Base-by-base conservation (phyloP, 2,329 filamentous ascomycete species). In the Fusarium anthophilum region DNA sequence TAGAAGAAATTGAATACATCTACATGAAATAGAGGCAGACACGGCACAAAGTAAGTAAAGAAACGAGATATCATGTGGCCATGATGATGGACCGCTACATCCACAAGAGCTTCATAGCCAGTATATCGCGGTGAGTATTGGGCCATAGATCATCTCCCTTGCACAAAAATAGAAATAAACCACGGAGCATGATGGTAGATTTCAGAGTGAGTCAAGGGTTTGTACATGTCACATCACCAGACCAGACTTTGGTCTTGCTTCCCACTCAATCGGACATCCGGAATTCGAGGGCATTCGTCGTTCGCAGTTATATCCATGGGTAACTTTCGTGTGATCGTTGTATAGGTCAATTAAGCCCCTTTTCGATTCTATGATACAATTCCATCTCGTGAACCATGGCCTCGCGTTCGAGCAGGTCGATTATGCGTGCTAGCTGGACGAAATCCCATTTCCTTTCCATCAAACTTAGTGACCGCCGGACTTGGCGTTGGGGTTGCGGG, bases 151-250 rank as follows among this genome's bases (percentile, higher is more conserved):
- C 76, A 86, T 95, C 90, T 95, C 88, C 92, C 92, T 94, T 86
- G 88, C 89, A 90, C 90, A 90, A 94, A 94, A 94, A 94, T 93
- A 92, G 92, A 93, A 90, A 91, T 87, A 88, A 86, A 91, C 91
- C 91, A 94, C 86, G 84, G 90, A 80, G 87, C 82, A 85, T 84
- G 58, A 82, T 84, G 88, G 90, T 90, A 89, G 86, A 88, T 90
- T 88, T 93, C 93, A 92, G 92, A 94, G 92, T 95, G 92, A 93
- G 91, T 88, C 88, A 91, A 93, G 91, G 89, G 79, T 80, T 63
- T 63, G 71, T 26, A 44, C 50, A 63, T 47, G n/a, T 70, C 67
- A 70, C 51, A 39, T 38, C 44, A 45, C 24, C 15, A n/a, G 28
- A 48, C 30, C 35, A 65, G 44, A 53, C 18, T 24, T 43, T 17